Evolutionary conservation across 2,329 filamentous ascomycete genomes (phyloP).

Genomic region (Fusarium burgessii): DNA sequence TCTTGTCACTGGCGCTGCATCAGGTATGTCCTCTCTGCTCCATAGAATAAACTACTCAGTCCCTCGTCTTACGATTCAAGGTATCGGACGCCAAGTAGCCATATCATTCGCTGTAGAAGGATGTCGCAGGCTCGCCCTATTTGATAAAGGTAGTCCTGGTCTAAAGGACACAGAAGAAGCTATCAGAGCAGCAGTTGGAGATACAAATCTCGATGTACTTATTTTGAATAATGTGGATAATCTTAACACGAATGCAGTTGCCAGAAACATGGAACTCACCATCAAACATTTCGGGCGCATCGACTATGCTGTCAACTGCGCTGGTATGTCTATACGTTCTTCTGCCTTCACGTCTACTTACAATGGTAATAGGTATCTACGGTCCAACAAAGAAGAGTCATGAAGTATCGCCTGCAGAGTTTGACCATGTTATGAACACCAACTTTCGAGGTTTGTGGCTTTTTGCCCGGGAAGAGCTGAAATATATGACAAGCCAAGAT

Average conservation of each 20-base stretch:
- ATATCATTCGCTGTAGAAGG: conserved; percentile 59
- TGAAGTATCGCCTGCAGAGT: conserved; percentile 52
- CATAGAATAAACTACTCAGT: background rate
- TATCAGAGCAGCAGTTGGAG: background rate
- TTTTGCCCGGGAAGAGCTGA: conserved; percentile 56
- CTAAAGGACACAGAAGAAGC: conserved; percentile 49
- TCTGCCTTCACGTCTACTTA: background rate
- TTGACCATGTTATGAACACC: conserved; percentile 56
- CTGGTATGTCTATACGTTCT: conserved; percentile 46
- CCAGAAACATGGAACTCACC: conserved; percentile 49
- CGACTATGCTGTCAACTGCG: conserved; percentile 61
- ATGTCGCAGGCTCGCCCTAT: conserved; percentile 56
- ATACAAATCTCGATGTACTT: conserved; percentile 31
- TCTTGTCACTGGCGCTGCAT: conserved; percentile 49
- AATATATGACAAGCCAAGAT: conserved; percentile 59
- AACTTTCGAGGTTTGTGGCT: conserved; percentile 61
- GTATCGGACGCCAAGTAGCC: conserved; percentile 47
- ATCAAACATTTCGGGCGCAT: conserved; percentile 54
- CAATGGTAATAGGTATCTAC: conserved; percentile 49
- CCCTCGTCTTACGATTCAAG: background rate
- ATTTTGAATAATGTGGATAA: conserved; percentile 50
- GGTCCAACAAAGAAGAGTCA: conserved; percentile 53
- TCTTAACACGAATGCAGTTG: conserved; percentile 50
- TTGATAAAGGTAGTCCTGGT: conserved; percentile 52
- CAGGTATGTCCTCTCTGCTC: conserved; percentile 38